Percentiles rank a stretch among this genome's conserved stretches.
phyloP scores from a whole-genome alignment of 495 filamentous ascomycete genomes.

The Daldinia loculata region DNA sequence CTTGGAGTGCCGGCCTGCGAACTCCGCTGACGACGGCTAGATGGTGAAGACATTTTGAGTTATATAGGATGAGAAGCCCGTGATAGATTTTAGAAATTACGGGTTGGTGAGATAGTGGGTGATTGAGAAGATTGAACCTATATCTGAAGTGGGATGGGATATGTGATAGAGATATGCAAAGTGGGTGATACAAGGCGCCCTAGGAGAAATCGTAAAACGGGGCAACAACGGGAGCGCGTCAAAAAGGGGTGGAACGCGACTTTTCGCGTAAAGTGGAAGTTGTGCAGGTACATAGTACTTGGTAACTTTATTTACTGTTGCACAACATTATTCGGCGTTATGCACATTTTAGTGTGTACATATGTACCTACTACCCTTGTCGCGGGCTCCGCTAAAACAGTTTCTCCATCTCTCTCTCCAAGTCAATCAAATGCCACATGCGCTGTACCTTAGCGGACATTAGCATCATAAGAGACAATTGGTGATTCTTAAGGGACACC shows the following conservation, averaged over 20 bases:
- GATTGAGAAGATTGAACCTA: conserved; percentile 5
- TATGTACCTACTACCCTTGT: conserved; percentile 1
- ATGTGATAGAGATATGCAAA: background rate
- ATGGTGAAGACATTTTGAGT: conserved; percentile 67
- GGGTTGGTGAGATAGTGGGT: conserved; percentile 22
- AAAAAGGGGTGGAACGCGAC: conserved; percentile 30
- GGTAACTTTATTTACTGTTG: conserved; percentile 8
- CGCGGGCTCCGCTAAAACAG: conserved; percentile 36
- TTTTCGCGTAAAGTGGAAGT: conserved; percentile 43
- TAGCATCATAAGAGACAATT: conserved; percentile 25
- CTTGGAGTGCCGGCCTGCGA: conserved; percentile 66
- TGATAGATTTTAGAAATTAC: conserved; percentile 5
- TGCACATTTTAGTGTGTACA: conserved; percentile 7
- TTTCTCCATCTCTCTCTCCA: conserved; percentile 30
- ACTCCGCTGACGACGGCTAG: conserved; percentile 61
- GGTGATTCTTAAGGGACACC: conserved; percentile 11
- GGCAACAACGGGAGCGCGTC: conserved; percentile 17
- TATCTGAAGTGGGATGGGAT: conserved; percentile 18
- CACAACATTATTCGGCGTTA: conserved; percentile 9
- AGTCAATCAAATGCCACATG: conserved; percentile 39
- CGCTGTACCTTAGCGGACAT: conserved; percentile 16
- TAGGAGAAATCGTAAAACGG: conserved; percentile 35
- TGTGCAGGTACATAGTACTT: conserved; percentile 28
- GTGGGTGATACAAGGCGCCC: conserved; percentile 3
- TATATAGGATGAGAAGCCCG: conserved; percentile 7